Evolutionary conservation across 352 stramenopile genomes (phyloP).

Genomic region (Phytophthora capsici): DNA sequence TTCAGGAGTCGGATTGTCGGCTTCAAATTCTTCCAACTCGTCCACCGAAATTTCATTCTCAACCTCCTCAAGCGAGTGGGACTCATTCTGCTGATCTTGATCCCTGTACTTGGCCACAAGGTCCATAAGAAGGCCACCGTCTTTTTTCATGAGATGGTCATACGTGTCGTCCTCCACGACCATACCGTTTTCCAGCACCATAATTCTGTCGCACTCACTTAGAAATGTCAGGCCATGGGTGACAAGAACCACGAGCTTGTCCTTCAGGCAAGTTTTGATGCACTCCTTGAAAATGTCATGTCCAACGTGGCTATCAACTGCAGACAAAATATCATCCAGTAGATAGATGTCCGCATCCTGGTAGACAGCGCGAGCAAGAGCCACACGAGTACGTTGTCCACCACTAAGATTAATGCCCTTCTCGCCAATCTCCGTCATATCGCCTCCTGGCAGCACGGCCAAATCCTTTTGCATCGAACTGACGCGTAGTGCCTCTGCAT

Average conservation of each 20-base stretch:
- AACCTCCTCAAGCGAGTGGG: slow-evolving; percentile 46
- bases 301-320: slow-evolving; percentile 95
- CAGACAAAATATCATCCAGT: slow-evolving; percentile 94
- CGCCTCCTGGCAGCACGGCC: slow-evolving; percentile 68
- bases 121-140: slow-evolving; percentile 70
- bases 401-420: slow-evolving; percentile 95
- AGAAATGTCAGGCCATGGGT: slow-evolving; percentile 75
- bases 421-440: slow-evolving; percentile 96
- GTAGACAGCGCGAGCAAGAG: slow-evolving; percentile 83
- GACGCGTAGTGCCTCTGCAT: slow-evolving; percentile 59
- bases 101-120: slow-evolving; percentile 69
- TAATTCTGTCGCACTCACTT: slow-evolving; percentile 63
- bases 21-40: slow-evolving; percentile 52
- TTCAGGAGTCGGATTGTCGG: slow-evolving; percentile 43
- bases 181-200: slow-evolving; percentile 61
- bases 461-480: slow-evolving; percentile 68
- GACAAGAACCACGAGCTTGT: slow-evolving; percentile 87
- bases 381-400: slow-evolving; percentile 92
- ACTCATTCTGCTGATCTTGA: slow-evolving; percentile 46
- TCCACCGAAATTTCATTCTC: slow-evolving; percentile 43
- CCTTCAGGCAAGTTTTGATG: slow-evolving; percentile 57
- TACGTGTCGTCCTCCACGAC: slow-evolving; percentile 82
- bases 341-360: slow-evolving; percentile 89
- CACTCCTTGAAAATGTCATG: slow-evolving; percentile 91
- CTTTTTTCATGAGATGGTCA: slow-evolving; percentile 65